A percentile compares a stretch with the other conserved stretches of the same genome.
phyloP scores from a whole-genome alignment of 225 moss, liverwort and hornwort genomes.

The Ulota crispa region DNA sequence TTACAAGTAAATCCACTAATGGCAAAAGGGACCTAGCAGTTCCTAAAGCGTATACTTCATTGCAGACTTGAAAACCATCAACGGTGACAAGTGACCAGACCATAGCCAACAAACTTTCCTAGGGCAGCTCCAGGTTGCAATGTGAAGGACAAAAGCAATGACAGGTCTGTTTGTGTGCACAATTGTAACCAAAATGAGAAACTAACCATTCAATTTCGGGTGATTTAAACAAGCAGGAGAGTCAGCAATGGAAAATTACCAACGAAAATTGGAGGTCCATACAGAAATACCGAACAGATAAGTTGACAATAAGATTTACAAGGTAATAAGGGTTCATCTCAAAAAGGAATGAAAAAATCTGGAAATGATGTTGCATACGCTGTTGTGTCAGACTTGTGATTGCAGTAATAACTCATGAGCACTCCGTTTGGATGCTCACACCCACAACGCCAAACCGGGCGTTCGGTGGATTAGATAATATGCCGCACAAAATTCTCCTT shows the following conservation, averaged over 20 bases:
- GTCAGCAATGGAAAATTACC: neutral
- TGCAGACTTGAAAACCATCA: neutral
- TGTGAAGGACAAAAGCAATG: neutral
- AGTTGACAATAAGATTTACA: constrained; percentile 21
- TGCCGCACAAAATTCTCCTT: constrained; percentile 39
- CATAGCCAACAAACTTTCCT: neutral
- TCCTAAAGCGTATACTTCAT: neutral
- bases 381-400: neutral
- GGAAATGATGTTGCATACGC: neutral
- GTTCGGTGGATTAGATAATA: constrained; percentile 5
- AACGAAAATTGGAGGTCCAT: constrained; percentile 12
- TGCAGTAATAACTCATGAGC: constrained; percentile 26
- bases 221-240: neutral
- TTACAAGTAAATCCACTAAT: too few relatives aligned
- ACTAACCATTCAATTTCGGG: neutral
- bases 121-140: neutral
- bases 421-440: constrained; percentile 13
- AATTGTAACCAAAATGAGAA: neutral
- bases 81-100: neutral
- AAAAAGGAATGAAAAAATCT: constrained; percentile 19
- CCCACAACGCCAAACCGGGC: constrained; percentile 6
- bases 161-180: neutral
- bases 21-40: too few relatives aligned
- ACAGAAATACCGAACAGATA: constrained; percentile 27
- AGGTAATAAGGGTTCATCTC: constrained; percentile 18